Evolutionary conservation across 2,329 filamentous ascomycete genomes (phyloP).

Genomic region (Talaromyces amestolkiae): DNA sequence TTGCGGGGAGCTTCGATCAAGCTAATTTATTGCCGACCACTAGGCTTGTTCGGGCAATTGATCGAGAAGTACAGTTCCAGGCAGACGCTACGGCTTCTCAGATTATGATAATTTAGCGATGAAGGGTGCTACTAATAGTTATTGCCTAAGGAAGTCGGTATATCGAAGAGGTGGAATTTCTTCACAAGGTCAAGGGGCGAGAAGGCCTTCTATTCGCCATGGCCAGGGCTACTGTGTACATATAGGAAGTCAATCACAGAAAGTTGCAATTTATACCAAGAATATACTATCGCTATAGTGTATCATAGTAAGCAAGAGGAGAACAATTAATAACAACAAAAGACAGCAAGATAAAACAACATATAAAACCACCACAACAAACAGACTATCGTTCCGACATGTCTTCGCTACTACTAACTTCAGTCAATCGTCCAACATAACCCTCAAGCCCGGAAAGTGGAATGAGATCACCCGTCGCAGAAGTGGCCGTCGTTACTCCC

Average conservation of each 20-base stretch:
- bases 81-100: background rate
- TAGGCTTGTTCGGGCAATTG: background rate
- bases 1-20: slow-evolving; percentile 11
- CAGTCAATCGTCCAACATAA: slow-evolving; percentile 54
- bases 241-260: background rate
- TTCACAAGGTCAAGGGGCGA: background rate
- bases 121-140: background rate
- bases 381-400: slow-evolving; percentile 60
- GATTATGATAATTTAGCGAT: background rate
- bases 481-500: slow-evolving; percentile 51
- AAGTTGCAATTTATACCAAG: background rate
- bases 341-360: background rate
- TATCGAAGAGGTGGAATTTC: background rate
- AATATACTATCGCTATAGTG: background rate
- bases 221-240: background rate
- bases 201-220: background rate
- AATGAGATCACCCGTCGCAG: slow-evolving; percentile 47
- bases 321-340: background rate
- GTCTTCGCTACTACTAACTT: slow-evolving; percentile 57
- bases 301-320: background rate
- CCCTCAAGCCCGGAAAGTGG: slow-evolving; percentile 57
- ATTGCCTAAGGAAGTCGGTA: background rate
- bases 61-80: background rate
- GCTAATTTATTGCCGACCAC: background rate
- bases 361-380: background rate